Evolutionary conservation across 1,284 basidiomycete species (phyloP).

Genomic region (Malassezia cuniculi): DNA sequence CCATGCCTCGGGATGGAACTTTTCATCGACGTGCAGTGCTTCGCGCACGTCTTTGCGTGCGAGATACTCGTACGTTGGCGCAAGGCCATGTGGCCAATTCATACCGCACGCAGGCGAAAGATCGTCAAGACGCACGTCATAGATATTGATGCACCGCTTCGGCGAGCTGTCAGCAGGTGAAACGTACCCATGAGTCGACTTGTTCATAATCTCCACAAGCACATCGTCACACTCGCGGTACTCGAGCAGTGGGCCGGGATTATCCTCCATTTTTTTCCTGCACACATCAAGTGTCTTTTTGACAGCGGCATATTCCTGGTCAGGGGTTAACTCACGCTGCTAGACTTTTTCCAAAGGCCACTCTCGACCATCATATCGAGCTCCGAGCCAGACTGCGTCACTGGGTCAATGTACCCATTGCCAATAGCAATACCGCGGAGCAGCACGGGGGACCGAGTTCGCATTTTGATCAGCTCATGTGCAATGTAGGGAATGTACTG

Average conservation of each 20-base stretch:
- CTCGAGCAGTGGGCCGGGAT: constrained; percentile 1
- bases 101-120: constrained; percentile 78
- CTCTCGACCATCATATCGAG: constrained; percentile 73
- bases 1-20: constrained; percentile 67
- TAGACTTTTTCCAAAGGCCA: constrained; percentile 58
- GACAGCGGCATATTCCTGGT: not conserved
- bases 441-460: constrained; percentile 49
- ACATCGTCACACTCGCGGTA: constrained; percentile 64
- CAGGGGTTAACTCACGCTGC: too few species aligned
- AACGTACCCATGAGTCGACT: constrained; percentile 48
- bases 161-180: not conserved
- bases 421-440: constrained; percentile 79
- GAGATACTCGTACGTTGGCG: constrained; percentile 65
- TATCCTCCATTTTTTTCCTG: not conserved
- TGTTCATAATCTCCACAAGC: constrained; percentile 54
- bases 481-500: constrained; percentile 51
- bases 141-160: constrained; percentile 73
- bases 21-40: constrained; percentile 63
- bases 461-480: constrained; percentile 61
- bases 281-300: not conserved
- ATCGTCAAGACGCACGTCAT: constrained; percentile 81
- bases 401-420: constrained; percentile 91
- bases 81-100: constrained; percentile 92
- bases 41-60: constrained; percentile 66
- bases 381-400: constrained; percentile 76